Evolutionary conservation across 2,329 filamentous ascomycete species (phyloP), one percentile per base, ranked within the genome.

Genomic region (Cladobotryum mycophilum): DNA sequence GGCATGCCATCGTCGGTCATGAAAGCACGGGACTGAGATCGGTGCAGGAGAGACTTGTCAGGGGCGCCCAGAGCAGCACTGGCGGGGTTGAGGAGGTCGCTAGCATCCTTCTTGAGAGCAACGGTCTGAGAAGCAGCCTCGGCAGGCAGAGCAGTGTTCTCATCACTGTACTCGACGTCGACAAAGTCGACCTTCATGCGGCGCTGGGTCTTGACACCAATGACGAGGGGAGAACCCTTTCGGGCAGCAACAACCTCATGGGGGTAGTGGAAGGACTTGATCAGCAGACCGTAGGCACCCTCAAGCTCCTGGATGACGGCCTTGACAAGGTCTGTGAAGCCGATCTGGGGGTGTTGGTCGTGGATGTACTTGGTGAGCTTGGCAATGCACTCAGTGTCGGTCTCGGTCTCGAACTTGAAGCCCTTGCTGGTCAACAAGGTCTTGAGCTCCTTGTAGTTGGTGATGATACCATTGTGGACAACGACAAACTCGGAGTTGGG

Each of bases 141-240:
- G 48, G 93, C 93, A 36, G 93, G 86, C 55, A 99, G 86, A 59
- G 87, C 81, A 59, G 76, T 78, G 64, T 85, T 84, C 63, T 96
- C 89, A 64, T 96, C 90, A 47, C 86, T 87, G 71, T 92, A 97
- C 76, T 99, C 93, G 55, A 99, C 93, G 69, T 99, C 93, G 68
- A 99, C 93, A 66, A 99, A 99, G 76, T 99, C 93, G 56, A 99
- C 93, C 86, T 97, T 99, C 93, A 99, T 97, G 77, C 95, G 95
- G 79, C 88, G 95, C 74, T 90, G 81, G 51, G 93, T 97, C 76
- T 90, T 88, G 68, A 99, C 93, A 74, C 93, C 93, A 63, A 99
- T 89, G 57, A 99, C 93, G 55, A 99, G 82, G 41, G 93, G 93
- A 55, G 93, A 99, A 75, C 93, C 93, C 82, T 99, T 99, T 64